These are phyloP conservation scores for Dalbergia oliveri DNA, from an alignment of 306 rosid species.

Conservation along the genomic window DNA sequence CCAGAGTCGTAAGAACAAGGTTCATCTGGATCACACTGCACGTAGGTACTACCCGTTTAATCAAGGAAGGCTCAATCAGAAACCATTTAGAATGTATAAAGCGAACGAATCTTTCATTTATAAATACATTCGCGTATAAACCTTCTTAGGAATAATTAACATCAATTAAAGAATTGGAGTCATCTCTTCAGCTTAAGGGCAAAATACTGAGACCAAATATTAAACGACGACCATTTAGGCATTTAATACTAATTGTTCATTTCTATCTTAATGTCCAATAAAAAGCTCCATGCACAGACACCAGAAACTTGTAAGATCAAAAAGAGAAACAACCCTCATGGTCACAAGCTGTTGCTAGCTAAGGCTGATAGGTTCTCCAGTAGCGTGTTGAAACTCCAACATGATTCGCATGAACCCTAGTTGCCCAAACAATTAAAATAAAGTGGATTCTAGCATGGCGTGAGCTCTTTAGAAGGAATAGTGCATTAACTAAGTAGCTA, in stretches of 20 bases:
- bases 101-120: not conserved
- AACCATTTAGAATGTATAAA: not conserved
- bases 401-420: slow-evolving; percentile 85
- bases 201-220: no score
- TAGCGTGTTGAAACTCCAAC: slow-evolving; percentile 88
- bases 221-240: no score
- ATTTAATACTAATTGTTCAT: no score
- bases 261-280: no score
- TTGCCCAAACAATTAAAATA: slow-evolving; percentile 17
- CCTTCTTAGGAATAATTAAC: not conserved
- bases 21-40: slow-evolving; percentile 85
- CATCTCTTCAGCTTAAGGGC: no score
- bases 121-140: not conserved
- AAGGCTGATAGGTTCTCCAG: slow-evolving; percentile 72
- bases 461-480: no score
- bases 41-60: not conserved
- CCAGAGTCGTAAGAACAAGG: slow-evolving; percentile 75
- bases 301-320: not conserved
- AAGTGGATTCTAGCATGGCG: no score
- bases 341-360: slow-evolving; percentile 88
- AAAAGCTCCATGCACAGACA: no score
- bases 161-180: no score
- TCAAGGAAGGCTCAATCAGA: no score
- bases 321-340: slow-evolving; percentile 61
- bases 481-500: no score